These are phyloP conservation scores for Punica granatum DNA, from an alignment of 345 rosid species.

Conservation along the genomic window DNA sequence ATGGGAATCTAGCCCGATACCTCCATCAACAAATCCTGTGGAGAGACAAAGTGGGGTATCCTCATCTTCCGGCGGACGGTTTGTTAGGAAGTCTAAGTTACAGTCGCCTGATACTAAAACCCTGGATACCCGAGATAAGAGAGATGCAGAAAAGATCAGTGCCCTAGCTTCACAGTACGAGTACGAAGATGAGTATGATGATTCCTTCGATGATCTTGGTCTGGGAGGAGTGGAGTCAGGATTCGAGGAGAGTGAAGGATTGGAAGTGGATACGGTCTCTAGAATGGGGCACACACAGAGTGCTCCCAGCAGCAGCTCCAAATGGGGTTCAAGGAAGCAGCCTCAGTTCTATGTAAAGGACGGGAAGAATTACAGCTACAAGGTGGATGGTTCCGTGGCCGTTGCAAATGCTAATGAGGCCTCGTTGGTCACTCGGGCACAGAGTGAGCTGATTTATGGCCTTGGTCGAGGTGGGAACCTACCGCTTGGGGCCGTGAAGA, in stretches of 20 bases:
- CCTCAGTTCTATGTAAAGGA: conserved; percentile 89
- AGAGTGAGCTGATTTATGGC: conserved; percentile 59
- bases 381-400: conserved; percentile 71
- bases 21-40: conserved; percentile 12
- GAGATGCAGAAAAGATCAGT: conserved; percentile 37
- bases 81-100: conserved; percentile 58
- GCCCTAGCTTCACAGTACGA: conserved; percentile 68
- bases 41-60: conserved; percentile 27
- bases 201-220: conserved; percentile 94
- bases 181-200: conserved; percentile 95
- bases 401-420: conserved; percentile 81
- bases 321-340: conserved; percentile 73
- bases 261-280: conserved; percentile 24
- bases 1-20: conserved; percentile 24
- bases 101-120: conserved; percentile 35
- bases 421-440: conserved; percentile 46
- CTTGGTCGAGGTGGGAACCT: conserved; percentile 90
- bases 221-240: conserved; percentile 58
- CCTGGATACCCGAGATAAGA: conserved; percentile 42
- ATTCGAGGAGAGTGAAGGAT: conserved; percentile 54
- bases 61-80: conserved; percentile 66
- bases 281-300: conserved; percentile 7
- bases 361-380: conserved; percentile 94
- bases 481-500: conserved; percentile 69
- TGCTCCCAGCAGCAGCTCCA: conserved; percentile 24